A percentile compares a stretch with the other conserved stretches of the same genome.
Conservation (phyloP, 768 basidiomycete genomes). For the Polyporus arcularius region DNA sequence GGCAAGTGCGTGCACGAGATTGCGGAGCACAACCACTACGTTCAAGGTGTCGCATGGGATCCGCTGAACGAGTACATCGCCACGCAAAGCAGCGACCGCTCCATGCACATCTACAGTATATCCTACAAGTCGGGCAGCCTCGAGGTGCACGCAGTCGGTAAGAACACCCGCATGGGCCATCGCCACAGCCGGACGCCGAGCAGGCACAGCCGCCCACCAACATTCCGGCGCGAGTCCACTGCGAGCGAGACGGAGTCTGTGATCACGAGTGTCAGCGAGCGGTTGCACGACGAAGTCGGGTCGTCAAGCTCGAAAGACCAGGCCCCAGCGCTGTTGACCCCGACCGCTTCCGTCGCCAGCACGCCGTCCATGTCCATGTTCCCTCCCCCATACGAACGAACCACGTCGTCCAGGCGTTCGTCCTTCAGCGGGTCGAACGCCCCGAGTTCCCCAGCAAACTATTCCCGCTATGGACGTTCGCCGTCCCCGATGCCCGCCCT, state of each 20-base stretch:
- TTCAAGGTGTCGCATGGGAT: conserved; percentile 99
- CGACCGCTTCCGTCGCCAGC: conserved; percentile 67
- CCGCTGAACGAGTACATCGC: conserved; percentile 96
- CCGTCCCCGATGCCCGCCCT: conserved; percentile 91
- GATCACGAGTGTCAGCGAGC: conserved; percentile 53
- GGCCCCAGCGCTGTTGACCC: conserved; percentile 53
- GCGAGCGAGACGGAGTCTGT: conserved; percentile 75
- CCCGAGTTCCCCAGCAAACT: conserved; percentile 63
- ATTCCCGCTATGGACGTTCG: conserved; percentile 72
- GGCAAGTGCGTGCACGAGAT: conserved; percentile 89
- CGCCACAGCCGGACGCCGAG: conserved; percentile 75
- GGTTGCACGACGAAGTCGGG: conserved; percentile 49
- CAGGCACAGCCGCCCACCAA: conserved; percentile 53
- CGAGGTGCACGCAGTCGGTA: conserved; percentile 89
- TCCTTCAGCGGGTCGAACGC: conserved; percentile 82
- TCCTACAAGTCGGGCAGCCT: conserved; percentile 77
- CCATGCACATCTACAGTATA: conserved; percentile 93
- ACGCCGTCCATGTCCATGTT: conserved; percentile 60
- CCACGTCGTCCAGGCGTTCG: conserved; percentile 58
- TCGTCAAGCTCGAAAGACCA: conserved; percentile 28
- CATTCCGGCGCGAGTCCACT: conserved; percentile 70
- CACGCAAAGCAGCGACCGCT: conserved; percentile 94
- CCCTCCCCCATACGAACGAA: conserved; percentile 63
- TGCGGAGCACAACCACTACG: conserved; percentile 93
- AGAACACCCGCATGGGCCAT: conserved; percentile 76